phyloP scores from a whole-genome alignment of 176 grass and related monocot genomes.

The Dendrocalamus sinicus region DNA sequence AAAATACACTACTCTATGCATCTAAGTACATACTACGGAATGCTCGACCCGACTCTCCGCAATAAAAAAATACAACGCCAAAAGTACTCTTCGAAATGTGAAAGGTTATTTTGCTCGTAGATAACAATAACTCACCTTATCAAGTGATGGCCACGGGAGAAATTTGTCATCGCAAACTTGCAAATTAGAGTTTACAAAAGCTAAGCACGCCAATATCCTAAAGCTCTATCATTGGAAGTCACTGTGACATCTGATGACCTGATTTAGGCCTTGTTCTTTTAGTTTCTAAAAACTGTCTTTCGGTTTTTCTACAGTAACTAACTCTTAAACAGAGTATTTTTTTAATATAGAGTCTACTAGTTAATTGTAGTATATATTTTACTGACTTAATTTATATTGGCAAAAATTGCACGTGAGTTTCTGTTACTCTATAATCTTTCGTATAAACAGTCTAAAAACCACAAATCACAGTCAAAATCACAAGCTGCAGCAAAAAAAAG shows the following conservation, averaged over 20 bases:
- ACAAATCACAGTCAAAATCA: no score
- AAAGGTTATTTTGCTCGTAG: conserved; percentile 20
- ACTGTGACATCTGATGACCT: conserved; percentile 27
- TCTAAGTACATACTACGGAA: neutral
- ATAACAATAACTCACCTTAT: neutral
- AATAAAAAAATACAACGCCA: neutral
- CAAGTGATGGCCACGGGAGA: neutral
- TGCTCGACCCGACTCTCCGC: neutral
- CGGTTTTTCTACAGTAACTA: no score
- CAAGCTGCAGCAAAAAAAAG: no score
- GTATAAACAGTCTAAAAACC: no score
- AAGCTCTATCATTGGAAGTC: conserved; percentile 32
- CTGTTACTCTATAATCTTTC: no score
- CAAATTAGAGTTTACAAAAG: neutral
- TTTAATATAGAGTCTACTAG: no score
- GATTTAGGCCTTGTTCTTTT: neutral
- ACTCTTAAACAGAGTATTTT: no score
- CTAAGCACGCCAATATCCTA: neutral
- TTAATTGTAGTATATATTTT: no score
- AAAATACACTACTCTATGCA: neutral
- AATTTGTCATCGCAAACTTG: conserved; percentile 18
- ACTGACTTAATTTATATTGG: no score
- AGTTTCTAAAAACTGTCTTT: no score
- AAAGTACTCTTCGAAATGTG: neutral
- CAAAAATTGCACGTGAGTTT: no score